Percentiles rank a stretch among this genome's conserved stretches.
phyloP scores from a whole-genome alignment of 371 early-diverging fungal species.

The Mortierella sp. region DNA sequence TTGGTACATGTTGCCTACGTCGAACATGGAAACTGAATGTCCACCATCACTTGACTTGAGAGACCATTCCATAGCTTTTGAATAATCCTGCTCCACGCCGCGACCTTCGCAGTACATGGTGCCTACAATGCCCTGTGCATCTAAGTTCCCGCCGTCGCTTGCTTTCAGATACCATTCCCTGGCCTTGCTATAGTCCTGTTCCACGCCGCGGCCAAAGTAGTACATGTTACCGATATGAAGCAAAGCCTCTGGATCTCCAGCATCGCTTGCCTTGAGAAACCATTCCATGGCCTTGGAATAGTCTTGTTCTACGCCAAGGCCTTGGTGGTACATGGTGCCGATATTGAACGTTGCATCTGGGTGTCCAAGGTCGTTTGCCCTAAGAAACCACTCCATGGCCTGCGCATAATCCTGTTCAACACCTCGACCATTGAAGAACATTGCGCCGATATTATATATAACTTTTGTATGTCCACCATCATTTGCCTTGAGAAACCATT shows the following conservation, averaged over 20 bases:
- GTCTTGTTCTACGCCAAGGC: not conserved
- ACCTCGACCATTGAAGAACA: slow-evolving; percentile 60
- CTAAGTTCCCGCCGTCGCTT: not conserved
- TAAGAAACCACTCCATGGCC: slow-evolving; percentile 8
- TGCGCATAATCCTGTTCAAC: slow-evolving; percentile 13
- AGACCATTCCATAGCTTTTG: slow-evolving; percentile 64
- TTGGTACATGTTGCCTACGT: slow-evolving; percentile 60
- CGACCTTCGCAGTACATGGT: slow-evolving; percentile 56
- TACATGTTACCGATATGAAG: too few species aligned
- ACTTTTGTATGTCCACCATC: too few species aligned
- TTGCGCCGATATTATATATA: too few species aligned
- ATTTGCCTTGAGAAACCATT: too few species aligned
- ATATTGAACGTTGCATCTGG: slow-evolving; percentile 22
- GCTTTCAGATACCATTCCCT: not conserved
- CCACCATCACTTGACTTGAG: slow-evolving; percentile 62
- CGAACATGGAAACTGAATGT: slow-evolving; percentile 56
- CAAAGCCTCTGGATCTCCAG: too few species aligned
- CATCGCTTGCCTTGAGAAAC: too few species aligned
- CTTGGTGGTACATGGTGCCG: slow-evolving; percentile 27
- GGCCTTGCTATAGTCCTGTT: too few species aligned
- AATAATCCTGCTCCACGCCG: slow-evolving; percentile 59
- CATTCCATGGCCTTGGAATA: not conserved
- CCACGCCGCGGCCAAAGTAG: too few species aligned
- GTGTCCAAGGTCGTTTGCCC: not conserved
- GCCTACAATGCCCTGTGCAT: not conserved